These are phyloP conservation scores for Mortierella sp. DNA, from an alignment of 371 early-diverging fungal species.

Conservation along the genomic window DNA sequence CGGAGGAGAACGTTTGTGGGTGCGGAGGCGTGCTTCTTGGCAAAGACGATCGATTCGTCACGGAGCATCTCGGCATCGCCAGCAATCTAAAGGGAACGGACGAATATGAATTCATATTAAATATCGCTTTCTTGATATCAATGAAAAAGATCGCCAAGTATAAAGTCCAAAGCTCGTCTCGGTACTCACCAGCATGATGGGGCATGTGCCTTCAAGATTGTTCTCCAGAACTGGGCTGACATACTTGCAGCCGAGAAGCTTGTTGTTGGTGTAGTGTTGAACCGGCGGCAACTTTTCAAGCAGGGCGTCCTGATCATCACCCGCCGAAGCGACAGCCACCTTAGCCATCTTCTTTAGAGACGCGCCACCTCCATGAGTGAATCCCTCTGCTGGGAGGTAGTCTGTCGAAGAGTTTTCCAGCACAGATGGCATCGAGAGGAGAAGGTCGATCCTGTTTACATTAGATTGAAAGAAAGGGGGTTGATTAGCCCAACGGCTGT, in stretches of 20 bases:
- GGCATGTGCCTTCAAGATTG: constrained; percentile 61
- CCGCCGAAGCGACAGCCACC: constrained; percentile 7
- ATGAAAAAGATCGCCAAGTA: too few relatives aligned
- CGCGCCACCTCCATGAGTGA: constrained; percentile 49
- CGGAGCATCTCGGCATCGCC: constrained; percentile 77
- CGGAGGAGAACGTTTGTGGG: constrained; percentile 58
- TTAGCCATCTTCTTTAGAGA: constrained; percentile 65
- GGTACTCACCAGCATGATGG: constrained; percentile 60
- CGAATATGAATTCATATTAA: too few relatives aligned
- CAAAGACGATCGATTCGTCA: constrained; percentile 71
- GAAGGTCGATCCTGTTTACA: constrained; percentile 64
- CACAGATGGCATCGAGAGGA: constrained; percentile 76
- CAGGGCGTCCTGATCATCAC: constrained; percentile 53
- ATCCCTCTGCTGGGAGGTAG: constrained; percentile 72
- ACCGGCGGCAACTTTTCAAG: constrained; percentile 39
- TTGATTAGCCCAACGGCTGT: too few relatives aligned
- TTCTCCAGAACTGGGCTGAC: constrained; percentile 69
- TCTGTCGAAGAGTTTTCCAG: constrained; percentile 67
- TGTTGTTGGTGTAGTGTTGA: constrained; percentile 69
- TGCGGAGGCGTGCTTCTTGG: constrained; percentile 28
- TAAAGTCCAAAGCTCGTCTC: neutral
- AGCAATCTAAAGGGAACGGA: constrained; percentile 67
- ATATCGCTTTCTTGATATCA: neutral
- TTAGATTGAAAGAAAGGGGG: neutral
- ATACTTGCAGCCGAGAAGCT: constrained; percentile 60